Percentiles rank a stretch among this genome's conserved stretches.
Conservation (phyloP, 2,329 filamentous ascomycete genomes). For the Alternaria arborescens region DNA sequence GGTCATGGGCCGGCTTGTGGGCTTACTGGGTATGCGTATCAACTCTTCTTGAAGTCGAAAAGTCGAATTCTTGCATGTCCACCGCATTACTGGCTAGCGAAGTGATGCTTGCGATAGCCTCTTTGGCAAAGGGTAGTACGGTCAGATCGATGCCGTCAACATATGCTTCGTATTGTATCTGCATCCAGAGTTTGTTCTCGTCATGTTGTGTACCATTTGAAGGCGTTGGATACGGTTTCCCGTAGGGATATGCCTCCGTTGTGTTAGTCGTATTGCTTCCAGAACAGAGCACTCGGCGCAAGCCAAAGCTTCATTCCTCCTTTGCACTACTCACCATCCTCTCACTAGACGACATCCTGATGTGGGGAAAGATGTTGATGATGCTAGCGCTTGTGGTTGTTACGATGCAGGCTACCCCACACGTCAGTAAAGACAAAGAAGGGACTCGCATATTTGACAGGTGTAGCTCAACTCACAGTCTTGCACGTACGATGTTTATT, state of each 20-base stretch:
- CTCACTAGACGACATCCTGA: conserved; percentile 1
- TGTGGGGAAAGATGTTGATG: background rate
- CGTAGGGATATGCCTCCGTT: conserved; percentile 7
- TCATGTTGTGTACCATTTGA: background rate
- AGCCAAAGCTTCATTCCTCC: background rate
- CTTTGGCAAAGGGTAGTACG: conserved; percentile 39
- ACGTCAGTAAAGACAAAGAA: background rate
- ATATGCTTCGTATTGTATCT: conserved; percentile 26
- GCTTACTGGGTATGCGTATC: conserved; percentile 48
- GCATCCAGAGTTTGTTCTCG: conserved; percentile 8
- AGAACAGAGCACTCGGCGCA: background rate
- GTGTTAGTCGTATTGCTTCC: background rate
- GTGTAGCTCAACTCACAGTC: background rate
- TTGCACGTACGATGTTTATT: background rate
- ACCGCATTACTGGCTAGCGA: conserved; percentile 22
- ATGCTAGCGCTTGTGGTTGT: background rate
- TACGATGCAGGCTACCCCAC: background rate
- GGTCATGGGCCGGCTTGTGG: background rate
- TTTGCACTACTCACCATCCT: background rate
- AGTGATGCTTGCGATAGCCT: conserved; percentile 42
- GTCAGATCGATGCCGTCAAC: conserved; percentile 38
- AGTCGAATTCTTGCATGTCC: conserved; percentile 13
- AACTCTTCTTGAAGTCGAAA: conserved; percentile 35
- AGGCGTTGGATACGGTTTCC: background rate
- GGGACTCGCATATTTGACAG: background rate